A percentile compares a stretch with the other conserved stretches of the same genome.
phyloP scores from a whole-genome alignment of 2,329 filamentous ascomycete genomes.

The Apiospora kogelbergensis region DNA sequence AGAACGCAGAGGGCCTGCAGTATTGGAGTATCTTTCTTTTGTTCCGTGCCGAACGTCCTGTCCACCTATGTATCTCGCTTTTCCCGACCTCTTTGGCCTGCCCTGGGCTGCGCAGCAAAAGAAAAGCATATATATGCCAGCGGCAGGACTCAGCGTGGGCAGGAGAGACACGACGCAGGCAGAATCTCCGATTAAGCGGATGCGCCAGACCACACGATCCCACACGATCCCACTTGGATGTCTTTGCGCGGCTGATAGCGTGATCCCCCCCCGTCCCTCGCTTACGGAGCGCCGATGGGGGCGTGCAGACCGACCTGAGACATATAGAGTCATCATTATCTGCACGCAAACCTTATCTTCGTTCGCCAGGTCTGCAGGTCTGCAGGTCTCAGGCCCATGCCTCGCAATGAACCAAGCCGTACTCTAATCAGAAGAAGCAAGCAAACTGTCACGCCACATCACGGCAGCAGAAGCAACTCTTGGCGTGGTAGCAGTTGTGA shows the following conservation, averaged over 20 bases:
- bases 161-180: neutral
- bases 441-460: too few species aligned
- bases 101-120: neutral
- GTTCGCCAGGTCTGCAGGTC: too few species aligned
- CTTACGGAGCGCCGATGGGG: conserved; percentile 5
- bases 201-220: neutral
- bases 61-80: too few species aligned
- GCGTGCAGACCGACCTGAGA: neutral
- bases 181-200: neutral
- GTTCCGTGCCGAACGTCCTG: neutral
- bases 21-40: neutral
- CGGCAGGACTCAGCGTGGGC: neutral
- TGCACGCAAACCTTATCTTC: neutral
- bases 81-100: neutral
- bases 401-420: too few species aligned
- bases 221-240: neutral
- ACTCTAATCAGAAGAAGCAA: neutral
- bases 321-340: neutral
- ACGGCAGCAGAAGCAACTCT: neutral
- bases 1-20: neutral
- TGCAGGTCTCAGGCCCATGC: neutral
- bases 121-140: neutral
- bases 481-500: neutral
- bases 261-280: too few species aligned
- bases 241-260: neutral